These are phyloP conservation scores for Allantophomopsis lycopodina DNA, from an alignment of 2,329 filamentous ascomycete genomes.

Conservation along the genomic window DNA sequence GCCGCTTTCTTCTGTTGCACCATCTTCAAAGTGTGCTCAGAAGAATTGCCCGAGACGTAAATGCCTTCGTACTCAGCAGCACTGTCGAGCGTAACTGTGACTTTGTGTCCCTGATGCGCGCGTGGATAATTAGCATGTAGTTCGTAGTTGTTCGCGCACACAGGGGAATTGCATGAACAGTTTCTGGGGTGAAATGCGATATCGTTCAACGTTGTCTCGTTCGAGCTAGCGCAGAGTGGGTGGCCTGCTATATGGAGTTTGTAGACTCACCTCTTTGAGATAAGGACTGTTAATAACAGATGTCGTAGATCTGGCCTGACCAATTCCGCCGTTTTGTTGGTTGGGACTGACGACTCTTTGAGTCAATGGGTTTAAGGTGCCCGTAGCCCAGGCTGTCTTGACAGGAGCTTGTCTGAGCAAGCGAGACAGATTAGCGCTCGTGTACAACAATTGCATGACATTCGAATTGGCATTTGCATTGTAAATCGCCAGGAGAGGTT, in stretches of 20 bases:
- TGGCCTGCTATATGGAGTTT: no score
- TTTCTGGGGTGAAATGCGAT: no score
- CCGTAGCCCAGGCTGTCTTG: conserved; percentile 35
- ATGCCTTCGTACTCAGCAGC: conserved; percentile 48
- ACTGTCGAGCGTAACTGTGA: conserved; percentile 40
- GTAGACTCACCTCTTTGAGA: conserved; percentile 2
- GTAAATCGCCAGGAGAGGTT: no score
- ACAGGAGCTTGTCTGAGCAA: conserved; percentile 2
- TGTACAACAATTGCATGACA: no score
- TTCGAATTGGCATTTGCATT: no score
- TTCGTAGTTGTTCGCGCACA: background rate
- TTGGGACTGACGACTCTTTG: conserved; percentile 33
- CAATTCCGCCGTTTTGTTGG: conserved; percentile 38
- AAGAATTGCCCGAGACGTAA: conserved; percentile 38
- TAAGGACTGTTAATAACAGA: background rate
- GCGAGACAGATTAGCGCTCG: background rate
- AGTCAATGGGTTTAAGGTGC: conserved; percentile 41
- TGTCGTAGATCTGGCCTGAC: conserved; percentile 20
- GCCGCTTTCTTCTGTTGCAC: conserved; percentile 31
- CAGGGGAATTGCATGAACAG: background rate
- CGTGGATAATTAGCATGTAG: background rate
- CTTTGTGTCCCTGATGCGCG: conserved; percentile 20
- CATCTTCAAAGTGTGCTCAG: conserved; percentile 51
- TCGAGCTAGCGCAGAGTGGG: no score
- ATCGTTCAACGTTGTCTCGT: no score